Percentiles rank a stretch among this genome's conserved stretches.
phyloP scores from a whole-genome alignment of 2,329 filamentous ascomycete genomes.

The Aspergillus nomiae region DNA sequence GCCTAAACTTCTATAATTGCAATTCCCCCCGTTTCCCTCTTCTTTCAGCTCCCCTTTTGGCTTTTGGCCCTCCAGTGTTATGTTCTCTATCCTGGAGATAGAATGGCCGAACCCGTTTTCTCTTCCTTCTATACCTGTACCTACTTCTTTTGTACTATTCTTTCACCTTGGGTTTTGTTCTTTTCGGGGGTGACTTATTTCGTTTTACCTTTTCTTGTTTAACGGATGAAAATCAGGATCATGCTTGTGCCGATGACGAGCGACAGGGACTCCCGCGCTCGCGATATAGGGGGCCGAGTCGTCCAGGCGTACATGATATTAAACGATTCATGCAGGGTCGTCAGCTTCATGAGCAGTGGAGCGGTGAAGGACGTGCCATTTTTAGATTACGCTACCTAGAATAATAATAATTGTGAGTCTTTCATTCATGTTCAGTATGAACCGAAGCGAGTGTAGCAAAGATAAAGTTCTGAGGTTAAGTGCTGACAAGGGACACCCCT shows the following conservation, averaged over 20 bases:
- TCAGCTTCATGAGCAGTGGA: slow-evolving; percentile 7
- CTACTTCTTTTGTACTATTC: slow-evolving; percentile 8
- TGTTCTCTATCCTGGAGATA: slow-evolving; percentile 29
- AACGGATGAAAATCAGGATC: slow-evolving; percentile 8
- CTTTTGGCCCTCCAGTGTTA: slow-evolving; percentile 14
- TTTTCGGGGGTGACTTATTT: neutral
- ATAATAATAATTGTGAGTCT: slow-evolving; percentile 26
- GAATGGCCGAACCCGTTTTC: slow-evolving; percentile 18
- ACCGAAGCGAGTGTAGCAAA: neutral
- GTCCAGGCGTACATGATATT: slow-evolving; percentile 22
- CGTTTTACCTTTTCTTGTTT: slow-evolving; percentile 8
- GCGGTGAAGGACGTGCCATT: slow-evolving; percentile 20
- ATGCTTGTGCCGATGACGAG: slow-evolving; percentile 1
- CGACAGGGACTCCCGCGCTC: neutral
- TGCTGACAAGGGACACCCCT: neutral
- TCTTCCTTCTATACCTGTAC: slow-evolving; percentile 14
- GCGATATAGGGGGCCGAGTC: neutral
- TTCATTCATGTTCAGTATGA: neutral
- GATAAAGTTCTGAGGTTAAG: neutral
- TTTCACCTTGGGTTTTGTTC: neutral
- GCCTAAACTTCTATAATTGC: slow-evolving; percentile 26
- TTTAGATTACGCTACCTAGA: slow-evolving; percentile 24
- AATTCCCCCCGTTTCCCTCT: neutral
- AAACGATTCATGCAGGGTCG: slow-evolving; percentile 21
- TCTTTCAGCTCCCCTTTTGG: neutral